Percentiles rank a stretch among this genome's conserved stretches.
Evolutionary conservation across 495 filamentous ascomycete genomes (phyloP).

Genomic region (Podospora appendiculata): DNA sequence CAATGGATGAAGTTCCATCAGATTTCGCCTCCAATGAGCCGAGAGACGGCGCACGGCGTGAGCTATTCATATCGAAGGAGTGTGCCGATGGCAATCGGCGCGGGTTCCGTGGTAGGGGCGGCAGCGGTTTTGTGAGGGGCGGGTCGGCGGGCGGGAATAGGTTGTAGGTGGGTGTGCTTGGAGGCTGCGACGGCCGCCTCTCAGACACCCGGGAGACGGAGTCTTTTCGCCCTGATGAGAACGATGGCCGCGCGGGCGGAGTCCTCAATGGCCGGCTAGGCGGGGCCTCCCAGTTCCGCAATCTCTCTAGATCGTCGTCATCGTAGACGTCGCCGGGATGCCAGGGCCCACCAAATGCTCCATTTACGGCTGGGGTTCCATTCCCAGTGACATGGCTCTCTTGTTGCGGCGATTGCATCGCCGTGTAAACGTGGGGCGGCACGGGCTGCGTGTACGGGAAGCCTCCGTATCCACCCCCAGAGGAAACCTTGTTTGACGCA

Average conservation of each 20-base stretch:
- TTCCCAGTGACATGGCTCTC: too few species aligned
- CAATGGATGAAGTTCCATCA: constrained; percentile 5
- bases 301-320: not conserved
- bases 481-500: too few species aligned
- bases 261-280: not conserved
- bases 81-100: not conserved
- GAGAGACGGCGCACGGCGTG: constrained; percentile 12
- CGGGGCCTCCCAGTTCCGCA: not conserved
- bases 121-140: constrained; percentile 16
- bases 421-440: too few species aligned
- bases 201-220: constrained; percentile 4
- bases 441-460: too few species aligned
- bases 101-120: constrained; percentile 8
- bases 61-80: not conserved
- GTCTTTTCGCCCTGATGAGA: too few species aligned
- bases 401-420: too few species aligned
- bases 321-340: not conserved
- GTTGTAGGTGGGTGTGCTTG: constrained; percentile 11
- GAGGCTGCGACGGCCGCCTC: constrained; percentile 12
- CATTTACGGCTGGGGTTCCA: not conserved
- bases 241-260: too few species aligned
- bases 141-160: constrained; percentile 20
- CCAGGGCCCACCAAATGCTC: not conserved
- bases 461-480: too few species aligned
- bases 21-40: constrained; percentile 5